Evolutionary conservation across 805 yeast species (phyloP), one percentile per base, ranked within the genome.

Genomic region (Lipomyces spencermartinsiae): DNA sequence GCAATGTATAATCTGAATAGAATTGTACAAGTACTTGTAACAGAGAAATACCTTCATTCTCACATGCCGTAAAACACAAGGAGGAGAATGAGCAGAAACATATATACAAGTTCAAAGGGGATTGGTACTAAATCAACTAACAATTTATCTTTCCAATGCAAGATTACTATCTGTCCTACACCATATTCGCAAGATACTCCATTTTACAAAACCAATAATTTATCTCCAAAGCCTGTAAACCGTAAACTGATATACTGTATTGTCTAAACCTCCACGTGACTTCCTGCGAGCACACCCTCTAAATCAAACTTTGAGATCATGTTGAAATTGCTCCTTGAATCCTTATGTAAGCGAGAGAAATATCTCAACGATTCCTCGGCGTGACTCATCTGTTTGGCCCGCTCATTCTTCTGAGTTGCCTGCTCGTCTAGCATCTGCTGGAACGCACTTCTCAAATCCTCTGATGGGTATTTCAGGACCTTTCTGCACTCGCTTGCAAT

Each of bases 401-500:
- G 79, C 68, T 84, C 85, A 62, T 85, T 86, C 75, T 90, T 87
- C 75, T 86, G 85, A 2, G 83, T 34, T 16, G 84, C 83, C 67
- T 87, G 84, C 73, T 84, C 83, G 70, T 91, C 95, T 53, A 92
- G 83, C 59, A 85, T 78, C 0, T 87, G 80, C 73, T 90, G 93
- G 79, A 90, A 86, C 58, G 86, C 85, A 57, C 86, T 84, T 73
- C 89, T 85, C 4, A 95, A 91, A 74, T 93, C 97, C 71, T 92
- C 87, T 0, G 91, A 84, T 5, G 98, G 98, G 74, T 84, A 88
- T 74, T 85, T 86, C 74, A 95, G 82, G 1, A 95, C 97, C 73
- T 87, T 87, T 35, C 95, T 83, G 66, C 92, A 91, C 76, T 94
- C 98, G 72, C 86, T 87, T 0, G 97, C 83, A 7, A 95, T 85